Conservation (phyloP, 2,329 filamentous ascomycete genomes). For the Thermoascus crustaceus region DNA sequence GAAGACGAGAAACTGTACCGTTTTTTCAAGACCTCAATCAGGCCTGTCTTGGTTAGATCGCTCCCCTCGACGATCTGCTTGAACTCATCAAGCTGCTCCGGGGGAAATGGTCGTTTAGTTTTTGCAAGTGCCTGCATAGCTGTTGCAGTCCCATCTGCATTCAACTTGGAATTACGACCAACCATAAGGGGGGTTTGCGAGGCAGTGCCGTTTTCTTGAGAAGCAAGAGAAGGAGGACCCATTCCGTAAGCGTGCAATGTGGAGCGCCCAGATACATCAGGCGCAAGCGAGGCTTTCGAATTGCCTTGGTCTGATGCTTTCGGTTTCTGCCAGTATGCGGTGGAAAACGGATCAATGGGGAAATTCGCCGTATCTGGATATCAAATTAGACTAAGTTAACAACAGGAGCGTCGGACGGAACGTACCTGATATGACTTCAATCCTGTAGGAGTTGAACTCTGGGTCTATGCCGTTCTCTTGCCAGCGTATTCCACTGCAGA, state of each 20-base stretch:
- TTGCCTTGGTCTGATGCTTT: constrained; percentile 16
- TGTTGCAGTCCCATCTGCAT: constrained; percentile 10
- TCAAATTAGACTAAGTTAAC: constrained; percentile 1
- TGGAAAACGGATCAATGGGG: constrained; percentile 78
- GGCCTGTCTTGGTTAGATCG: constrained; percentile 63
- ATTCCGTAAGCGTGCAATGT: constrained; percentile 18
- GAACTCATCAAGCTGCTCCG: constrained; percentile 57
- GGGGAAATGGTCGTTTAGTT: constrained; percentile 43
- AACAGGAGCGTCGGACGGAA: no score
- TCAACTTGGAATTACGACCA: constrained; percentile 1
- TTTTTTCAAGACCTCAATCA: constrained; percentile 68
- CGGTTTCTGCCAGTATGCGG: constrained; percentile 61
- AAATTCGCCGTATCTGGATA: constrained; percentile 37
- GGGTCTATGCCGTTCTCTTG: constrained; percentile 48
- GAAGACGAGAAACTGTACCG: constrained; percentile 35
- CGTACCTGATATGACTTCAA: constrained; percentile 70
- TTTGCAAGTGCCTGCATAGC: constrained; percentile 11
- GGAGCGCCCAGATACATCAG: constrained; percentile 5
- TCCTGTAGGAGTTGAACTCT: constrained; percentile 53
- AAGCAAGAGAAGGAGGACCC: constrained; percentile 14
- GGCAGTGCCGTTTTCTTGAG: neutral
- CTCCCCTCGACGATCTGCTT: constrained; percentile 62
- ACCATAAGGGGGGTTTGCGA: constrained; percentile 4
- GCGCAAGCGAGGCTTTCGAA: constrained; percentile 6
- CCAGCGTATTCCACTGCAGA: constrained; percentile 77